A percentile compares a stretch with the other conserved stretches of the same genome.
phyloP scores from a whole-genome alignment of 2,329 filamentous ascomycete genomes.

The Endothia cerciana region DNA sequence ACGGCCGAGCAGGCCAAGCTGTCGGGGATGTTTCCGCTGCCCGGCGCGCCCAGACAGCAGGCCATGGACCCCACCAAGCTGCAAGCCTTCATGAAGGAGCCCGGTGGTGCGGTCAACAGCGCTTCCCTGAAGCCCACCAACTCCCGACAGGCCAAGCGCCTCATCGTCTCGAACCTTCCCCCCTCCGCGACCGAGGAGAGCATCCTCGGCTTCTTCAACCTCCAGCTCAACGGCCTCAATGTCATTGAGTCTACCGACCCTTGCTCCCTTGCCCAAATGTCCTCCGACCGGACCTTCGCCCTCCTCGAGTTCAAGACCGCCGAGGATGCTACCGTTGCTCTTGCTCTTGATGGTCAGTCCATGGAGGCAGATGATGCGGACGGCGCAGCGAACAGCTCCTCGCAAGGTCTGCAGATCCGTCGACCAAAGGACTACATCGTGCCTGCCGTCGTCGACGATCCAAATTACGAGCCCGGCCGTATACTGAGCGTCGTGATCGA shows the following conservation, averaged over 20 bases:
- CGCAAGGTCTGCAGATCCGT: constrained; percentile 71
- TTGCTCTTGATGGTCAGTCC: constrained; percentile 85
- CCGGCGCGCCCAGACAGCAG: constrained; percentile 91
- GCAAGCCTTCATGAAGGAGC: constrained; percentile 94
- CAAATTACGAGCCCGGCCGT: constrained; percentile 73
- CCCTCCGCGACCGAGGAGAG: constrained; percentile 72
- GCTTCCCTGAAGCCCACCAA: constrained; percentile 90
- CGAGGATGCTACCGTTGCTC: constrained; percentile 85
- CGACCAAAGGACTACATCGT: constrained; percentile 98
- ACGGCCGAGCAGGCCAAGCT: constrained; percentile 98
- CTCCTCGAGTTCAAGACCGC: constrained; percentile 89
- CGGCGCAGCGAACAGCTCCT: constrained; percentile 52
- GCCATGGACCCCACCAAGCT: constrained; percentile 93
- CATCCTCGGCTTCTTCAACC: constrained; percentile 86
- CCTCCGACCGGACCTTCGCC: constrained; percentile 78
- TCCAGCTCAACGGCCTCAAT: constrained; percentile 96
- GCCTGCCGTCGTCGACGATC: constrained; percentile 75
- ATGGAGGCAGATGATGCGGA: constrained; percentile 78
- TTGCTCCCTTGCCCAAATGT: constrained; percentile 81
- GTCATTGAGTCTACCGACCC: constrained; percentile 83
- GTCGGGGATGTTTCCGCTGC: constrained; percentile 98
- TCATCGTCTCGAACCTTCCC: constrained; percentile 86
- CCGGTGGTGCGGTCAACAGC: constrained; percentile 70
- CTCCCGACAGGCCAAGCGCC: constrained; percentile 89
- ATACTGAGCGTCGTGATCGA: constrained; percentile 84